These are phyloP conservation scores for Bretschneidera sinensis DNA, from an alignment of 345 rosid genomes.

Conservation along the genomic window DNA sequence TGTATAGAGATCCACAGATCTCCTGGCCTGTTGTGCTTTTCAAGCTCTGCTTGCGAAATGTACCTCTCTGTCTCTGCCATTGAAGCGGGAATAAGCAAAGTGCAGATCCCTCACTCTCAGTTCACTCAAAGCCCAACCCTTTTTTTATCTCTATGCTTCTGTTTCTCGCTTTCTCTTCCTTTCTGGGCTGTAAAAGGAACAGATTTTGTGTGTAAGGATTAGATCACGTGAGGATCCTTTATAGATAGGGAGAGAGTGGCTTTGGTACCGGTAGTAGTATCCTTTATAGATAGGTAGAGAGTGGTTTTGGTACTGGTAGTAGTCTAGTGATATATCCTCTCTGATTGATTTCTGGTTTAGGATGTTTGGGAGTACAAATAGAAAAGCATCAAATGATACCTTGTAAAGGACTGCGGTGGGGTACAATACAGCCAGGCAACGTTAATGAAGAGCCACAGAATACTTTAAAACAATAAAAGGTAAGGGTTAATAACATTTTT, in stretches of 20 bases:
- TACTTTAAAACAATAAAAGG: too few relatives aligned
- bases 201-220: too few relatives aligned
- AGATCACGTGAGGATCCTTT: not conserved
- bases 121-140: not conserved
- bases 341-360: not conserved
- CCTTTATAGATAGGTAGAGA: not conserved
- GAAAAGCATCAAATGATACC: not conserved
- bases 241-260: not conserved
- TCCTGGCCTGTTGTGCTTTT: slow-evolving; percentile 30
- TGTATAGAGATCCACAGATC: slow-evolving; percentile 60
- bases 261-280: not conserved
- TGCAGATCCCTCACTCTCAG: not conserved
- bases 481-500: too few relatives aligned
- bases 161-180: too few relatives aligned
- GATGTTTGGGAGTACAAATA: not conserved
- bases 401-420: not conserved
- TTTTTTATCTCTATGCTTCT: too few relatives aligned
- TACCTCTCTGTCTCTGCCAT: slow-evolving; percentile 24
- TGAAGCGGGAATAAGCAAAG: not conserved
- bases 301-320: not conserved
- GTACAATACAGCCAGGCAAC: not conserved
- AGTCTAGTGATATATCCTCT: too few relatives aligned
- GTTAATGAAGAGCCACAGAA: not conserved
- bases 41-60: slow-evolving; percentile 35
- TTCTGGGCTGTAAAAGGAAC: not conserved